Evolutionary conservation across 306 rosid species (phyloP).

Genomic region (Mimosa bimucronata): DNA sequence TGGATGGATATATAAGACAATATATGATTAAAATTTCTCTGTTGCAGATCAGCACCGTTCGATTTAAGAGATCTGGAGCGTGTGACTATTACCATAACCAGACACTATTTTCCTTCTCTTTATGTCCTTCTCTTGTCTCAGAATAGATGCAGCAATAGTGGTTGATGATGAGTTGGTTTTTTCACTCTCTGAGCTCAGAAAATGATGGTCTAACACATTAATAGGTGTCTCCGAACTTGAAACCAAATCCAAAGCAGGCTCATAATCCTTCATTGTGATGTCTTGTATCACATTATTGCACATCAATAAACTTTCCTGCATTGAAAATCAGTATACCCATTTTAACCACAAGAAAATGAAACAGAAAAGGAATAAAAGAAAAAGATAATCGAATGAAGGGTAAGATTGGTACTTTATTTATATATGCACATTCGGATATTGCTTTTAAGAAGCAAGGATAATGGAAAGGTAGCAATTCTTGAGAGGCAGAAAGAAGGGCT

Average conservation of each 20-base stretch:
- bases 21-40: constrained; percentile 25
- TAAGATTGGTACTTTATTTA: constrained; percentile 57
- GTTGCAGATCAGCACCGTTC: constrained; percentile 36
- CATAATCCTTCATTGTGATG: constrained; percentile 49
- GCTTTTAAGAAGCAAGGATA: constrained; percentile 56
- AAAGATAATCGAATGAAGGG: neutral
- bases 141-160: constrained; percentile 27
- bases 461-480: constrained; percentile 70
- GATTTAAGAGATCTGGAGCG: constrained; percentile 52
- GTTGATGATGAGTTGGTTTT: constrained; percentile 33
- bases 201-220: constrained; percentile 71
- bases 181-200: constrained; percentile 72
- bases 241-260: constrained; percentile 44
- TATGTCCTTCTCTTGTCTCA: constrained; percentile 50
- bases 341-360: neutral
- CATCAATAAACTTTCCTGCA: constrained; percentile 55
- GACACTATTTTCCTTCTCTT: constrained; percentile 58
- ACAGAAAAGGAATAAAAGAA: neutral
- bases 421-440: constrained; percentile 53
- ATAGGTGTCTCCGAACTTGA: constrained; percentile 62
- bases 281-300: constrained; percentile 66
- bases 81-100: constrained; percentile 41
- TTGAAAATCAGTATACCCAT: neutral
- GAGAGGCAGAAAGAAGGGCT: constrained; percentile 72
- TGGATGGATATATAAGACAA: constrained; percentile 6